These are phyloP conservation scores for Fagopyrum esculentum DNA, from an alignment of 148 eudicot species.

Conservation along the genomic window DNA sequence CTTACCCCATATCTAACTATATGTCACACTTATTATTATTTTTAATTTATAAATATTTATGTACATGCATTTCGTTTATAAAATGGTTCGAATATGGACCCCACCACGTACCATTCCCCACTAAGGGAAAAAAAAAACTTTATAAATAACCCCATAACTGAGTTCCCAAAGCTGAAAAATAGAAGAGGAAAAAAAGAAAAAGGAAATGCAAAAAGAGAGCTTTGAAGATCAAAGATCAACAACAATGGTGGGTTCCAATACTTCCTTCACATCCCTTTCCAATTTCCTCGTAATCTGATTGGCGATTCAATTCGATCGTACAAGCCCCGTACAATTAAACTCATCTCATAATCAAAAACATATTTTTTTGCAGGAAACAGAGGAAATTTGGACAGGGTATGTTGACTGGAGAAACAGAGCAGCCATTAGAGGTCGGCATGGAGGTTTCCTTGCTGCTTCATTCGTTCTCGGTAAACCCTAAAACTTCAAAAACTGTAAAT, in stretches of 20 bases:
- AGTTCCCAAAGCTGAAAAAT: not conserved
- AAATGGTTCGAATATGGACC: not conserved
- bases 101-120: not conserved
- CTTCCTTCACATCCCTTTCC: not conserved
- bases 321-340: not conserved
- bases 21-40: too few relatives aligned
- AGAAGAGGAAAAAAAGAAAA: not conserved
- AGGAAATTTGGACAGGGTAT: constrained; percentile 30
- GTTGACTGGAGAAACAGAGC: constrained; percentile 27
- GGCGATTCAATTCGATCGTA: not conserved
- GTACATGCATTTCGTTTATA: not conserved
- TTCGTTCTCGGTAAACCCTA: constrained; percentile 25
- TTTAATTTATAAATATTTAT: too few relatives aligned
- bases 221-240: not conserved
- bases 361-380: constrained; percentile 23
- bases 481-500: not conserved
- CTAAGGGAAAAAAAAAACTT: not conserved
- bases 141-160: not conserved
- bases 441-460: constrained; percentile 27
- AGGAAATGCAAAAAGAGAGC: not conserved
- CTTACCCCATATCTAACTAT: too few relatives aligned
- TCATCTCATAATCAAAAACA: not conserved
- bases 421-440: constrained; percentile 26
- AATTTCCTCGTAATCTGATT: not conserved
- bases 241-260: constrained; percentile 3